phyloP scores from a whole-genome alignment of 768 basidiomycete species.

The Hortiboletus campestris region DNA sequence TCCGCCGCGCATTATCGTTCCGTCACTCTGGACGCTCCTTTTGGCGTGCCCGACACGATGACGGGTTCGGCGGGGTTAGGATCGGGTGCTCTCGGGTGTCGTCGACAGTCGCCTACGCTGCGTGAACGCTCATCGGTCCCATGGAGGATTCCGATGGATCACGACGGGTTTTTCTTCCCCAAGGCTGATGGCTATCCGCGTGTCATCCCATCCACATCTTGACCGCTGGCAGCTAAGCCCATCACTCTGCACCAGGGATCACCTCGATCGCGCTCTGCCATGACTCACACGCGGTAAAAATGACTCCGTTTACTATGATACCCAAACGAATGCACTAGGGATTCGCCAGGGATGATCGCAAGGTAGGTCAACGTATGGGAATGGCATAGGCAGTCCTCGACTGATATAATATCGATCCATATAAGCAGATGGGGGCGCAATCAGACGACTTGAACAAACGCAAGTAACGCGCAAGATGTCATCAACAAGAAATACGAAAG shows the following conservation, averaged over 20 bases:
- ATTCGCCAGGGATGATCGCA: conserved; percentile 16
- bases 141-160: not conserved
- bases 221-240: not conserved
- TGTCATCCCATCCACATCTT: not conserved
- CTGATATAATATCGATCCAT: conserved; percentile 22
- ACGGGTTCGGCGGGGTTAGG: not conserved
- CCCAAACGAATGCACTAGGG: conserved; percentile 10
- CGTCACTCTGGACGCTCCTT: not conserved
- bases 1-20: too few species aligned
- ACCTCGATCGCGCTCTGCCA: not conserved
- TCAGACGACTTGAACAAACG: not conserved
- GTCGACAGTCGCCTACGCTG: not conserved
- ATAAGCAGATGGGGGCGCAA: not conserved
- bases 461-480: too few species aligned
- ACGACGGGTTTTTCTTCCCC: not conserved
- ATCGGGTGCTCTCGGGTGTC: not conserved
- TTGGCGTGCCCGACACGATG: not conserved
- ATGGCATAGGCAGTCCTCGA: conserved; percentile 9
- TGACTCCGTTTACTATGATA: conserved; percentile 4
- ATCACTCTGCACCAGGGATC: not conserved
- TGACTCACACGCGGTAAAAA: not conserved
- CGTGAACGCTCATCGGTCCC: not conserved
- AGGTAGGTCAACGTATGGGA: conserved; percentile 16
- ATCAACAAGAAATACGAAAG: not conserved
- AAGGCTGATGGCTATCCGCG: not conserved